Conservation (phyloP, 2,329 filamentous ascomycete species). For the Exophiala mesophila region DNA sequence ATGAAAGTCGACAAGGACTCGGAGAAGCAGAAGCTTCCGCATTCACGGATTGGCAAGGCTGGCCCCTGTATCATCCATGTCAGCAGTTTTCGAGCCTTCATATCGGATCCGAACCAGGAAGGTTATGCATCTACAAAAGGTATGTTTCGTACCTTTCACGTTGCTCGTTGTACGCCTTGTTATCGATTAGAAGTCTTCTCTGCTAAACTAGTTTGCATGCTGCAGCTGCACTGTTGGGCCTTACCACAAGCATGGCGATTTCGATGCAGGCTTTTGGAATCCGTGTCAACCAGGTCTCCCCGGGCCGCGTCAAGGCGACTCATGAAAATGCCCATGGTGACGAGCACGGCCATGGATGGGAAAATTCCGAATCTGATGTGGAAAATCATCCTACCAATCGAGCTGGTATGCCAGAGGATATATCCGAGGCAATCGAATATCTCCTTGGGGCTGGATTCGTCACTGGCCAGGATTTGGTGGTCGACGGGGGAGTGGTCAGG, state of each 20-base stretch:
- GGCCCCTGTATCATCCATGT: conserved; percentile 46
- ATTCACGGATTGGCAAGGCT: conserved; percentile 23
- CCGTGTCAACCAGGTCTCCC: conserved; percentile 40
- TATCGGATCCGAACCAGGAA: conserved; percentile 46
- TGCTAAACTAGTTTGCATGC: no score
- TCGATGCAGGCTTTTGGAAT: conserved; percentile 32
- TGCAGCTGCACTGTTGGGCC: conserved; percentile 32
- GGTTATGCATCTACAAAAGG: conserved; percentile 43
- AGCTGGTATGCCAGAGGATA: conserved; percentile 43
- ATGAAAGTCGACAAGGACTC: conserved; percentile 35
- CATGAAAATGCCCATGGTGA: conserved; percentile 45
- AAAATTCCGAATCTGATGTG: conserved; percentile 38
- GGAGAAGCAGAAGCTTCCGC: conserved; percentile 21
- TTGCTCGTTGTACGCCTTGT: no score
- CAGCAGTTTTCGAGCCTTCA: conserved; percentile 43
- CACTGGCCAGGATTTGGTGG: conserved; percentile 27
- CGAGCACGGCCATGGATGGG: conserved; percentile 38
- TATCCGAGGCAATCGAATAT: conserved; percentile 41
- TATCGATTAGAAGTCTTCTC: no score
- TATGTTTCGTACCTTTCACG: neutral
- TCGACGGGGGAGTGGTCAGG: conserved; percentile 25
- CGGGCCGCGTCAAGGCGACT: conserved; percentile 44
- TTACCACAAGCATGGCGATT: conserved; percentile 37
- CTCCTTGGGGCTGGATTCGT: conserved; percentile 24
- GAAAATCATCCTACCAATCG: conserved; percentile 42